Base-by-base conservation (phyloP, 2,329 filamentous ascomycete genomes). In the Trichoderma sp. region DNA sequence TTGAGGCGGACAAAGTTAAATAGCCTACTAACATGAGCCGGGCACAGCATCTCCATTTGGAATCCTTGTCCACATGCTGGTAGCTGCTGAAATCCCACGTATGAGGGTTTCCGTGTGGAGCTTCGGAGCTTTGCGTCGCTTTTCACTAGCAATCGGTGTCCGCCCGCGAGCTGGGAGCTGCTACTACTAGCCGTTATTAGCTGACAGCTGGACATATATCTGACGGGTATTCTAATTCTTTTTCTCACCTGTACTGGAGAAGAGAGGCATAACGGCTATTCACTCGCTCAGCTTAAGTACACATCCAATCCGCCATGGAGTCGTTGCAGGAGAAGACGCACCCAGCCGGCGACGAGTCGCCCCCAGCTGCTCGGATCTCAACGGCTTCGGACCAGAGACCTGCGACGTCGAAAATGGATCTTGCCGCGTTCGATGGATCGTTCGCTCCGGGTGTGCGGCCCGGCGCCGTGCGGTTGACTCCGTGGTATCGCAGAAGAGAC, bases 401-500 rank as follows among this genome's bases (percentile, higher is more conserved):
- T 8, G 17, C 64, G 30, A 26, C 4, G 15, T 13, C 30, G 34
- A 57, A 34, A n/a, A 72, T 72, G 57, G 58, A 59, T n/a, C 23
- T 74, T 6, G 73, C 73, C 6, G 20, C 64, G n/a, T 74, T 74
- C 32, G 73, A 74, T 17, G 76, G 74, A 61, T 77, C 75, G 2
- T 77, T 78, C 64, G 74, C 73, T 13, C 75, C 74, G 30, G 73
- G 66, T 13, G 73, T 71, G 63, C 70, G 73, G 43, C 73, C 73
- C 11, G 43, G 30, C 12, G 63, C 62, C 12, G 34, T 53, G 17
- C 68, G 72, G 30, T 3, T 43, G 23, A 57, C 64, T 20, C 77
- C 76, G 1, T 80, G 76, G 76, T 79, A 78, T 36, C 74, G 68
- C 15, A 74, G 75, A 12, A 62, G 72, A 7, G 72, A 75, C 11